phyloP scores from a whole-genome alignment of 768 basidiomycete genomes.

The Podaxis rugospora region DNA sequence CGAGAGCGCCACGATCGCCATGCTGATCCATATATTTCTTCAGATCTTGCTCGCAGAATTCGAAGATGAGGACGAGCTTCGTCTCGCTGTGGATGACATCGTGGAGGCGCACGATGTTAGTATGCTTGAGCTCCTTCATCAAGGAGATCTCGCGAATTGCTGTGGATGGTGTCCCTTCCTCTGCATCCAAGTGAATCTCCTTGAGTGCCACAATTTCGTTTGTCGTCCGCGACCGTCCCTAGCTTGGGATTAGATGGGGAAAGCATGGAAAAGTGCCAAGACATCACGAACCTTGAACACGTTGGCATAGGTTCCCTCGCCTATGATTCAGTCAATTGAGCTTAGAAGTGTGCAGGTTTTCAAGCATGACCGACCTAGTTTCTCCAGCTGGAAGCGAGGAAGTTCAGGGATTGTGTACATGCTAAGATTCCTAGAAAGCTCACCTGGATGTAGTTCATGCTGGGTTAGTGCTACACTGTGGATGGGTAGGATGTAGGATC shows the following conservation, averaged over 20 bases:
- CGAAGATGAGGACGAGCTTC: conserved; percentile 96
- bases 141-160: conserved; percentile 98
- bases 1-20: conserved; percentile 92
- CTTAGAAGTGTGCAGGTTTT: not conserved
- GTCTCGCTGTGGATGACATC: conserved; percentile 99
- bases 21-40: conserved; percentile 99
- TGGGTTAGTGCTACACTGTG: too few relatives aligned
- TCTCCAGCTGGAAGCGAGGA: conserved; percentile 62
- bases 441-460: conserved; percentile 55
- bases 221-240: conserved; percentile 96
- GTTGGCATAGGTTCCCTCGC: conserved; percentile 92
- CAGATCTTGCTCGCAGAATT: conserved; percentile 96
- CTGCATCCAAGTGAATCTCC: conserved; percentile 98
- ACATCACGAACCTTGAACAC: conserved; percentile 79
- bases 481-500: not conserved
- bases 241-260: not conserved
- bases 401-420: conserved; percentile 8
- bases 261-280: not conserved
- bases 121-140: conserved; percentile 99
- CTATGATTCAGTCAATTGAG: conserved; percentile 47
- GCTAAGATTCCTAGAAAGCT: conserved; percentile 10
- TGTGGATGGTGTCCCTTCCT: conserved; percentile 98
- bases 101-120: conserved; percentile 96
- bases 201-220: conserved; percentile 98
- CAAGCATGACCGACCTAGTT: conserved; percentile 63